phyloP scores from a whole-genome alignment of 306 rosid species.

The Fragaria iinumae region DNA sequence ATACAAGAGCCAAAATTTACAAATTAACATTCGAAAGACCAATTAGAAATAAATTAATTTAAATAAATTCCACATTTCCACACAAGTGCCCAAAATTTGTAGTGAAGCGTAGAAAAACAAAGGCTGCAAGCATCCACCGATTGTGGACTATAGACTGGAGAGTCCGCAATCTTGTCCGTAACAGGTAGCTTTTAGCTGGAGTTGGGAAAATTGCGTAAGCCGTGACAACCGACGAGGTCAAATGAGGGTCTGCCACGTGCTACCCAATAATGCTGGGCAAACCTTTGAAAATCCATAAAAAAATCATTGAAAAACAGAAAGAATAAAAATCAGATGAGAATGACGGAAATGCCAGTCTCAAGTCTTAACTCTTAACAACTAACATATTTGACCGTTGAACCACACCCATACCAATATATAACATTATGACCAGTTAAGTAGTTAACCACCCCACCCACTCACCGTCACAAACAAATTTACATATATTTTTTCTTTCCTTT shows the following conservation, averaged over 20 bases:
- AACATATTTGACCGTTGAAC: conserved; percentile 42
- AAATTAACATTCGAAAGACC: neutral
- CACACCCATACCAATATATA: neutral
- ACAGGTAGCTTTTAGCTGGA: conserved; percentile 2
- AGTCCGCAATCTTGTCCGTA: neutral
- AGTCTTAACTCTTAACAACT: neutral
- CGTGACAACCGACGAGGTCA: conserved; percentile 14
- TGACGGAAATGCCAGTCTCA: conserved; percentile 9
- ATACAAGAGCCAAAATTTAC: neutral
- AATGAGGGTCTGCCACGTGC: conserved; percentile 21
- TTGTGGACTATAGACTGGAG: neutral
- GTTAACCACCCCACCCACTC: conserved; percentile 17
- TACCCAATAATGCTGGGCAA: neutral
- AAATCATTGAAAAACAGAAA: neutral
- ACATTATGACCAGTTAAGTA: too few species aligned
- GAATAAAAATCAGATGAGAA: neutral
- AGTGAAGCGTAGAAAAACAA: neutral
- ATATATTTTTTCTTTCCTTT: neutral
- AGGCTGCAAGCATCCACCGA: neutral
- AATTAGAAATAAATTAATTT: neutral
- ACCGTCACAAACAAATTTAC: too few species aligned
- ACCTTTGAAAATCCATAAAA: neutral
- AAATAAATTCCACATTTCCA: neutral
- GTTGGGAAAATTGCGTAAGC: neutral
- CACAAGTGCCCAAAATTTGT: neutral